Percentiles rank a stretch among this genome's conserved stretches.
phyloP scores from a whole-genome alignment of 495 filamentous ascomycete genomes.

The Penicillium paradoxum region DNA sequence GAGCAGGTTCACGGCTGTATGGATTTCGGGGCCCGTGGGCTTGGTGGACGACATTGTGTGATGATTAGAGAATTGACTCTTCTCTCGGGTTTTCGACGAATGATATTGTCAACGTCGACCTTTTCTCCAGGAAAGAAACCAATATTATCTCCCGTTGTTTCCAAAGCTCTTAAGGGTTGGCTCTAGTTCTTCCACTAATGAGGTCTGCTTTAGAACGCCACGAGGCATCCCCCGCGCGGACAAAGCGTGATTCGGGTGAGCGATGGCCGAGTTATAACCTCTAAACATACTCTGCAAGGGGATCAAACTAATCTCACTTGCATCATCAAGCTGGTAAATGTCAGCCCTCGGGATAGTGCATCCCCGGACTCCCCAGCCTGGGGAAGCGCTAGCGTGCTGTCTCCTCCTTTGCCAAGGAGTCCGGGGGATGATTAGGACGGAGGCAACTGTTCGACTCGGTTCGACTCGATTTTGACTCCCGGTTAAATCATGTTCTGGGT shows the following conservation, averaged over 20 bases:
- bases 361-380: slow-evolving; percentile 18
- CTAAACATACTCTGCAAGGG: not conserved
- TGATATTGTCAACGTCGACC: not conserved
- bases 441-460: not conserved
- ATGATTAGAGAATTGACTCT: not conserved
- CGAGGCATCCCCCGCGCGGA: slow-evolving; percentile 11
- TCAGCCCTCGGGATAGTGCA: slow-evolving; percentile 14
- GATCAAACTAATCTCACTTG: not conserved
- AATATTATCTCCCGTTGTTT: not conserved
- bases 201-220: not conserved
- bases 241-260: slow-evolving; percentile 17
- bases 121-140: not conserved
- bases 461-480: slow-evolving; percentile 1
- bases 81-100: not conserved
- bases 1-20: slow-evolving; percentile 53
- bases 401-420: slow-evolving; percentile 14
- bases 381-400: not conserved
- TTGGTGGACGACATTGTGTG: slow-evolving; percentile 20
- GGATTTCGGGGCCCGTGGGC: slow-evolving; percentile 36
- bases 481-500: not conserved
- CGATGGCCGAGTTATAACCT: slow-evolving; percentile 3
- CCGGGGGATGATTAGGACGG: slow-evolving; percentile 1
- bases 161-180: not conserved
- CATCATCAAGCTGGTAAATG: not conserved
- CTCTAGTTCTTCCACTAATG: slow-evolving; percentile 7